Evolutionary conservation across 2,329 filamentous ascomycete species (phyloP).

Genomic region (Diplodia scrobiculata): DNA sequence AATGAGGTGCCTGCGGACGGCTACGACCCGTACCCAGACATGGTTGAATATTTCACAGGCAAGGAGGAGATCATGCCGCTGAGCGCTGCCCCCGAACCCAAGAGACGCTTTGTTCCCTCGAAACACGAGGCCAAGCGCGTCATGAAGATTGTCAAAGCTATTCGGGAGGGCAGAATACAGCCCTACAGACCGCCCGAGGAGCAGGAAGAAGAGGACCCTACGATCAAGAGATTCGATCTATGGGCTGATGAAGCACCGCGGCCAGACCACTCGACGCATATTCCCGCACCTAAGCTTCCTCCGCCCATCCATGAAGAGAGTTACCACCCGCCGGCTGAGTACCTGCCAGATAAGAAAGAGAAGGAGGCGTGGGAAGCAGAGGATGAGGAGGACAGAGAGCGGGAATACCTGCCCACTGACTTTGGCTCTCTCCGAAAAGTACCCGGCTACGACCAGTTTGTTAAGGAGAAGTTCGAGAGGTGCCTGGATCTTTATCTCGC

Average conservation of each 20-base stretch:
- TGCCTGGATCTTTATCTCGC: constrained; percentile 95
- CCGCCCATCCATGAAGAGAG: constrained; percentile 94
- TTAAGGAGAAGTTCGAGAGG: constrained; percentile 95
- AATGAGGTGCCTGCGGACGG: constrained; percentile 85
- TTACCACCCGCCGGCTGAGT: constrained; percentile 94
- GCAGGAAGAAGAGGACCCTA: constrained; percentile 70
- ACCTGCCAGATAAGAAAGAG: constrained; percentile 83
- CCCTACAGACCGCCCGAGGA: constrained; percentile 81
- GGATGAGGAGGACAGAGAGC: constrained; percentile 88
- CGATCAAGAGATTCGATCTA: constrained; percentile 77
- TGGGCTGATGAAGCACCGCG: constrained; percentile 90
- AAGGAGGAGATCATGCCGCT: constrained; percentile 91
- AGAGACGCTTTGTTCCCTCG: constrained; percentile 90
- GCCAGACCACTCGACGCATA: constrained; percentile 86
- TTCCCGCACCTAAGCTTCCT: constrained; percentile 88
- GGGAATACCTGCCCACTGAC: constrained; percentile 80
- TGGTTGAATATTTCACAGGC: constrained; percentile 90
- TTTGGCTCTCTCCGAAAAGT: constrained; percentile 86
- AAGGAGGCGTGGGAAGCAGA: constrained; percentile 79
- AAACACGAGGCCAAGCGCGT: constrained; percentile 96
- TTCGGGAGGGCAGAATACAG: constrained; percentile 88
- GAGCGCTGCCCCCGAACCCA: constrained; percentile 91
- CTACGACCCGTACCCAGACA: constrained; percentile 90
- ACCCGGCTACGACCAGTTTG: constrained; percentile 82
- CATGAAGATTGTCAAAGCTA: constrained; percentile 96